These are phyloP conservation scores for Aspergillus chevalieri DNA, from an alignment of 2,329 filamentous ascomycete genomes.

Conservation along the genomic window DNA sequence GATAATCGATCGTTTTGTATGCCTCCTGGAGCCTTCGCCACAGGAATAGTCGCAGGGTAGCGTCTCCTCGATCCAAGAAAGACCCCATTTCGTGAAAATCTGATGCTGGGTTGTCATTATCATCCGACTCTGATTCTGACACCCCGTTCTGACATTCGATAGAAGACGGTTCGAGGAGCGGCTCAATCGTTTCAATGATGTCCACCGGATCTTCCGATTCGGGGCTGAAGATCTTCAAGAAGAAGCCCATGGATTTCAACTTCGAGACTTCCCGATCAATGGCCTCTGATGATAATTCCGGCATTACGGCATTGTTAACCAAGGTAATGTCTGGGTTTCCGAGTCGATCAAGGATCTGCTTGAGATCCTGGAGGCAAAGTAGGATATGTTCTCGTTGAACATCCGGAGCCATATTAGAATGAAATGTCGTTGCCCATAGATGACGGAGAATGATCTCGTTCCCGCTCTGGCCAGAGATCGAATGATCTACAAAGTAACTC, in stretches of 20 bases:
- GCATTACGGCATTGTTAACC: conserved; percentile 81
- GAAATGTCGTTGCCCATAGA: conserved; percentile 60
- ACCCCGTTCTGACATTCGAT: conserved; percentile 22
- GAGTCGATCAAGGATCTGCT: conserved; percentile 45
- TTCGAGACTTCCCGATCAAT: conserved; percentile 88
- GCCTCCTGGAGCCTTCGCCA: conserved; percentile 90
- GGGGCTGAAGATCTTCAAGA: conserved; percentile 79
- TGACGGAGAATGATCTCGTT: conserved; percentile 52
- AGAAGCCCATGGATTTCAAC: conserved; percentile 94
- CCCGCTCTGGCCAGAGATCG: conserved; percentile 25
- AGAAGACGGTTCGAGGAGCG: conserved; percentile 67
- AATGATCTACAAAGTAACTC: conserved; percentile 31
- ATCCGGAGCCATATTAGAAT: conserved; percentile 52
- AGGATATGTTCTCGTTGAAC: conserved; percentile 55
- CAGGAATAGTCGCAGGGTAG: conserved; percentile 75
- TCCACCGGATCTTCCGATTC: conserved; percentile 73
- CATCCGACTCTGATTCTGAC: conserved; percentile 7
- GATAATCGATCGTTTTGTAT: conserved; percentile 76
- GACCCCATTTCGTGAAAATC: conserved; percentile 72
- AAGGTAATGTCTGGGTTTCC: conserved; percentile 53
- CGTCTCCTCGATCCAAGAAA: conserved; percentile 74
- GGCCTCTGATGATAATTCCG: conserved; percentile 73
- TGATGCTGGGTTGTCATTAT: conserved; percentile 39
- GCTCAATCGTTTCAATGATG: conserved; percentile 87
- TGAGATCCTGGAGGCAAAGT: conserved; percentile 58